Evolutionary conservation across 208 protist genomes (phyloP), one percentile per base, ranked within the genome.

Genomic region (Acanthamoeba divionensis): DNA sequence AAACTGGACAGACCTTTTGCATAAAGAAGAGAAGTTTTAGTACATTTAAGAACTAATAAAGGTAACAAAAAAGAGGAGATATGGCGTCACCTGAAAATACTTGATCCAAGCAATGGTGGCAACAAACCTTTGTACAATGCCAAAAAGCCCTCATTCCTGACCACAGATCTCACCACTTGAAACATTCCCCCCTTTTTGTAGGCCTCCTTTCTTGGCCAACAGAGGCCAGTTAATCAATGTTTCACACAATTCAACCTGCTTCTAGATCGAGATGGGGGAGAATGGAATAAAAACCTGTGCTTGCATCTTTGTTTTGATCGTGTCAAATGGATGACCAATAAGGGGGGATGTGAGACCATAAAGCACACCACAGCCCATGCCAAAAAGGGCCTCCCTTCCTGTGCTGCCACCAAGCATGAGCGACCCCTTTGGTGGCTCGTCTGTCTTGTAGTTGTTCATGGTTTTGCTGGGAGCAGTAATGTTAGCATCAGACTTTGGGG

Each of bases 221-320:
- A n/a, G n/a, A n/a, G n/a, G n/a, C n/a, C n/a, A n/a, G n/a, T n/a
- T n/a, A n/a, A n/a, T n/a, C n/a, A n/a, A n/a, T n/a, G n/a, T n/a
- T n/a, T n/a, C n/a, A n/a, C n/a, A n/a, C n/a, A n/a, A n/a, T n/a
- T n/a, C n/a, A n/a, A n/a, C n/a, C n/a, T n/a, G n/a, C n/a, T n/a
- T n/a, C n/a, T n/a, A n/a, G n/a, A n/a, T n/a, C n/a, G n/a, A n/a
- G n/a, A n/a, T n/a, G n/a, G n/a, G n/a, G 18, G 52, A 55, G 9
- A 12, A 13, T 21, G 69, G 24, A 60, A 80, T 54, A 12, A 54
- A 24, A 12, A 63, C 77, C 77, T 87, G 87, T 1, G 87, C 55
- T 33, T 91, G 87, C 87, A 91, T 91, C 65, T 91, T 91, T 12
- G 87, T 91, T 47, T 91, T 91, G 44, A 91, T 52, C 26, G 87